Base-by-base conservation (phyloP, 225 moss, liverwort and hornwort species). In the Bryum argenteum region DNA sequence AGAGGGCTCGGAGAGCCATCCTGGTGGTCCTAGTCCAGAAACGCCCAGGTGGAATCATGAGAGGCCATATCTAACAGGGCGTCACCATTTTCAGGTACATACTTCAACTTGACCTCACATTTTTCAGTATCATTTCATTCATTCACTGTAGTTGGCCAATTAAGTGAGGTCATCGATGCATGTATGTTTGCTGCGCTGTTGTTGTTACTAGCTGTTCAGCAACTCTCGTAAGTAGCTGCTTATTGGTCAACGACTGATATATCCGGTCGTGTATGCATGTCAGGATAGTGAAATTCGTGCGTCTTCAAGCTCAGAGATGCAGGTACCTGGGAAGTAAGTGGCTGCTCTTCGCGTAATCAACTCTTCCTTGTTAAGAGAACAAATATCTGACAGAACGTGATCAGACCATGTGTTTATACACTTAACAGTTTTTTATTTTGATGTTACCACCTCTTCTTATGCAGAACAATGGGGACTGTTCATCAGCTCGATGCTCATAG, bases 41-140 rank as follows among this genome's bases (percentile, higher is more conserved):
- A 92, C 88, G 63, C 91, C 97, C 22, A 81, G 65, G 22, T 98
- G 98, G 98, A 90, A 98, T 77, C 76, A 76, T 18, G 98, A 94
- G 40, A 85, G 94, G 57, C 98, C 94, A 11, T 91, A 87, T 76
- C 78, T 98, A 28, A 98, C 94, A 40, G 91, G 94, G 17, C 94
- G 89, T 66, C 87, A 90, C 77, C 65, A 90, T 54, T 88, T 85
- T 74, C 83, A 87, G 85, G 85, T 86, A 67, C 23, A 14, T 26
- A 65, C 42, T 18, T 73, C 13, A 17, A 65, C 50, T 71, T 43
- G 20, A 23, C 64, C 17, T 70, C 50, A 65, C 41, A 41, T 69
- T 51, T 62, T 16, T 6, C 66, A 63, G 43, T 65, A 23, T 19
- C 19, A n/a, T 37, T 68, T 14, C 44, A n/a, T 54, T 9, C 42